These are phyloP conservation scores for Fusarium illudens DNA, from an alignment of 2,329 filamentous ascomycete species.

Conservation along the genomic window DNA sequence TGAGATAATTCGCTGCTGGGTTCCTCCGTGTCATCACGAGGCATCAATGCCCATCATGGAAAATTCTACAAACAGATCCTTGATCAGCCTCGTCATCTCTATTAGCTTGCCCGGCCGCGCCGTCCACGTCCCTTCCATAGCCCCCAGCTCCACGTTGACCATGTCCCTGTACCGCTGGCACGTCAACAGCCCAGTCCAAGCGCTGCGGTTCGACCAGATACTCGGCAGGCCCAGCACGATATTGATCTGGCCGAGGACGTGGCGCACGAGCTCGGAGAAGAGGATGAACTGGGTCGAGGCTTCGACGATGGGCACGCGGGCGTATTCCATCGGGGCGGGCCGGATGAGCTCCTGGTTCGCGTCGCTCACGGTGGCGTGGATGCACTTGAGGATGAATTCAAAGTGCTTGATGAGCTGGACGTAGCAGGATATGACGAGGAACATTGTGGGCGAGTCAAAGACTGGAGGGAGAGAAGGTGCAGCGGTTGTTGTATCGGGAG, in stretches of 20 bases:
- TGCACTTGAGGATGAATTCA: conserved; percentile 36
- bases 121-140: conserved; percentile 36
- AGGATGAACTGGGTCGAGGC: conserved; percentile 40
- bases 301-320: conserved; percentile 38
- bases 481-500: background rate
- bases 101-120: conserved; percentile 31
- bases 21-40: background rate
- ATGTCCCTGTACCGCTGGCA: conserved; percentile 32
- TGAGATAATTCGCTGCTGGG: background rate
- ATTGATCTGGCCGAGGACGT: conserved; percentile 40
- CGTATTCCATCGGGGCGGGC: conserved; percentile 36
- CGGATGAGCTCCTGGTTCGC: conserved; percentile 20
- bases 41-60: conserved; percentile 34
- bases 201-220: conserved; percentile 31
- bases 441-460: conserved; percentile 40
- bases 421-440: conserved; percentile 45
- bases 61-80: conserved; percentile 34
- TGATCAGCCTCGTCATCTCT: conserved; percentile 29
- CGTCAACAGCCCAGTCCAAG: conserved; percentile 40
- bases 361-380: conserved; percentile 27
- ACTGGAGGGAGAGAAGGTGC: conserved; percentile 13
- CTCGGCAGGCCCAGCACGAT: conserved; percentile 41
- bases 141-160: conserved; percentile 41
- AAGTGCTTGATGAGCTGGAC: conserved; percentile 40
- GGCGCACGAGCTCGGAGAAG: conserved; percentile 40